Evolutionary conservation across 169 alveolate species (phyloP), one percentile per base, ranked within the genome.

Genomic region (Babesia ovata): DNA sequence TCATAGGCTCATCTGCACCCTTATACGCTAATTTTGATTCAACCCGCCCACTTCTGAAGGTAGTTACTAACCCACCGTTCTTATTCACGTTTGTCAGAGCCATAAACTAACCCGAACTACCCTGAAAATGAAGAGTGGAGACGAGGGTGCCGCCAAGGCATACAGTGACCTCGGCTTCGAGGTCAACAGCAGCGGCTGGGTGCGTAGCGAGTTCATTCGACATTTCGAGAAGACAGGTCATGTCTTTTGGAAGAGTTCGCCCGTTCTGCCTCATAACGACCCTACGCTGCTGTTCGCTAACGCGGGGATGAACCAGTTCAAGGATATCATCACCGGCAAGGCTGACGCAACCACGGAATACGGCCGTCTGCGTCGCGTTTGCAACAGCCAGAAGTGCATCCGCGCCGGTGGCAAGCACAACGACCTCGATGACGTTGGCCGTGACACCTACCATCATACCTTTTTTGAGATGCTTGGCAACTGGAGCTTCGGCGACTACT

Each of bases 381-480:
- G 93, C 56, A 95, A 96, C 85, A 86, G 97, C 39, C 99, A 96
- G 79, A 96, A 95, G 85, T 96, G 99, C 91, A 96, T 96, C 71
- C 88, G 99, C 46, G 99, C 99, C 6, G 96, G 96, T 19, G 96
- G 96, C 4, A 91, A 91, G 73, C 95, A 91, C 75, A 91, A 91
- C 72, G 94, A 91, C 71, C 78, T 91, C 49, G 98, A 95, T 69
- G 98, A 96, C 81, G 98, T 95, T n/a, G 98, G 98, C 14, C 92
- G 92, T 74, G 99, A 96, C 71, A 96, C 93, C 65, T 96, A 96
- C 84, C 99, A 96, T 90, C 97, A 96, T 75, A 96, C 99, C 14
- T 96, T 95, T 75, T 96, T 96, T 82, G 99, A 96, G 88, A 96
- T 96, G 99, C 91, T 96, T n/a, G 98, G 99, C 46, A 95, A 94